Base-by-base conservation (phyloP, 139 green algal genomes). In the Chlamydomonas sp. region DNA sequence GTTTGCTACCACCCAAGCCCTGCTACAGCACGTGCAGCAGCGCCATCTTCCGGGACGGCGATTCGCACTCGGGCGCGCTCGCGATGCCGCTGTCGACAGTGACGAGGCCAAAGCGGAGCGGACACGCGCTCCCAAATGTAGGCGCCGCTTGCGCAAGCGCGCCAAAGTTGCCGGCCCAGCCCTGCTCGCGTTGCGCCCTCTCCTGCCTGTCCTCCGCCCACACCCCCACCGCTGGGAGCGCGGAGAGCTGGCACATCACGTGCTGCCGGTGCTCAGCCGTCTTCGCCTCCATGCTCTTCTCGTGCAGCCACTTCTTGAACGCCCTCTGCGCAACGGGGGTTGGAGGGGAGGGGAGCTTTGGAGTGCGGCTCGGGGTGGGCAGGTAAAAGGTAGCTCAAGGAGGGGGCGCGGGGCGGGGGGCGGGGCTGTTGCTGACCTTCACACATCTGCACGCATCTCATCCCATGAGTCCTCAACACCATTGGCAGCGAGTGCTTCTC, bases 151-250 rank as follows among this genome's bases (percentile, higher is more conserved):
- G 54, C 20, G 54, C 54, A 36, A 26, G 54, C 54, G 34, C 34
- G 24, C 54, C 54, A 64, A 64, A 64, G 54, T 64, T 64, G 54
- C 34, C 54, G 8, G 8, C 6, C 54, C 54, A 64, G 10, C 34
- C 24, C 22, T 64, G 8, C 16, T 64, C 54, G 24, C 26, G 30
- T 20, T 10, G 26, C 26, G 8, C 22, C 6, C 30, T 8, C 30
- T 64, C 54, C 54, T 64, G 24, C 6, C 24, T 8, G 26, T 10
- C 24, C 26, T 30, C 54, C 54, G 24, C 30, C 16, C 8, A 36
- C 54, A 26, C 8, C 6, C 24, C 26, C 34, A 20, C 24, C 24
- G 16, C 30, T 64, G 54, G 34, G 24, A 26, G 8, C 54, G 34
- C 26, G 20, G 20, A 33, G 8, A 33, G 24, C 8, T 36, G 16